phyloP scores from a whole-genome alignment of 306 rosid species.

The Coriaria nepalensis region DNA sequence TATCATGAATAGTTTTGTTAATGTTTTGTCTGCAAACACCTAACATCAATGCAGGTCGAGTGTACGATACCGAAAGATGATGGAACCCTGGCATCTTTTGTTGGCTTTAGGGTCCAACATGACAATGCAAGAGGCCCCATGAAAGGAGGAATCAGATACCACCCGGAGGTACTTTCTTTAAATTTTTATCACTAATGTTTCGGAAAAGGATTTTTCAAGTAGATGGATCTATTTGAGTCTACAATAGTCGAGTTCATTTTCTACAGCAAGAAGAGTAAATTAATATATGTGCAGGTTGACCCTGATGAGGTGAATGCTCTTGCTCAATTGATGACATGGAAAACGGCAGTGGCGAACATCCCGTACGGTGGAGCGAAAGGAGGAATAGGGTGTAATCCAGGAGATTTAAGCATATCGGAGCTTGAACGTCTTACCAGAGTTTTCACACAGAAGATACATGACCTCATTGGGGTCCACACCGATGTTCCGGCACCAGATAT shows the following conservation, averaged over 20 bases:
- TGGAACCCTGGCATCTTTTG: constrained; percentile 66
- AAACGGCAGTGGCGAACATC: constrained; percentile 91
- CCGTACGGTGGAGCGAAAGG: constrained; percentile 99
- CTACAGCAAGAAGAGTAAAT: no score
- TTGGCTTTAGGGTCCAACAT: constrained; percentile 91
- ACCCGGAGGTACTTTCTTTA: constrained; percentile 58
- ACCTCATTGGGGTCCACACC: constrained; percentile 64
- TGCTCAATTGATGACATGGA: constrained; percentile 98
- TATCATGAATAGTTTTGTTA: no score
- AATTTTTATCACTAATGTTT: neutral
- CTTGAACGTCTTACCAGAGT: constrained; percentile 81
- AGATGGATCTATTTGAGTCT: no score
- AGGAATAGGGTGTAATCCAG: constrained; percentile 83
- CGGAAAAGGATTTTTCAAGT: neutral
- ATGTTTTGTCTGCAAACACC: neutral
- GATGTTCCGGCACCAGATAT: constrained; percentile 98
- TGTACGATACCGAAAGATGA: constrained; percentile 92
- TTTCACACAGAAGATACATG: constrained; percentile 94
- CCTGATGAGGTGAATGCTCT: constrained; percentile 98
- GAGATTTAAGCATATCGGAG: constrained; percentile 57
- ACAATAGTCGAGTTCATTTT: no score
- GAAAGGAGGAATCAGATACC: constrained; percentile 99
- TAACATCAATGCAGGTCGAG: constrained; percentile 50
- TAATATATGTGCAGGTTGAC: constrained; percentile 45
- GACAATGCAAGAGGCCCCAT: constrained; percentile 99